Percentiles rank a stretch among this genome's conserved stretches.
These are phyloP conservation scores for Lathyrus tuberosus DNA, from an alignment of 306 rosid species.

Conservation along the genomic window DNA sequence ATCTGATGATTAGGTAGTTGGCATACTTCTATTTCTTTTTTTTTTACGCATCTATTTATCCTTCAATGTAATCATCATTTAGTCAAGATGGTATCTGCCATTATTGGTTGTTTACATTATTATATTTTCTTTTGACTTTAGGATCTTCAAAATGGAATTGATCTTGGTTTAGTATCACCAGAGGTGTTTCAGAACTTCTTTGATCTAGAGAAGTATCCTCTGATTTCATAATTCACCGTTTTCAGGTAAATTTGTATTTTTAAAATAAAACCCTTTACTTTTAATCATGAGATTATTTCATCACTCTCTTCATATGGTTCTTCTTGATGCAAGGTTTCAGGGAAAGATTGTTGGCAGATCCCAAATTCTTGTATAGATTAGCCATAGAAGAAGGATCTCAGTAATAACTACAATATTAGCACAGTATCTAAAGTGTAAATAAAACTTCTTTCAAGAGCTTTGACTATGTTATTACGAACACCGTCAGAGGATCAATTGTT, in stretches of 20 bases:
- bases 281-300: constrained; percentile 30
- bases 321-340: constrained; percentile 98
- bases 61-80: constrained; percentile 25
- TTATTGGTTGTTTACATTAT: constrained; percentile 8
- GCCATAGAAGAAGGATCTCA: constrained; percentile 94
- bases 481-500: constrained; percentile 77
- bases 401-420: constrained; percentile 80
- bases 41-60: constrained; percentile 19
- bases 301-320: too few relatives aligned
- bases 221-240: constrained; percentile 81
- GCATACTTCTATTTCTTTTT: constrained; percentile 21
- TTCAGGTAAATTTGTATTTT: constrained; percentile 65
- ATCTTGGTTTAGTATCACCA: constrained; percentile 92
- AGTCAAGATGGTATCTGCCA: constrained; percentile 14
- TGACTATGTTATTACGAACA: constrained; percentile 87
- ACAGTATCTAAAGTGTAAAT: constrained; percentile 86
- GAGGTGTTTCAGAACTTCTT: too few relatives aligned
- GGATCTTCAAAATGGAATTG: constrained; percentile 97
- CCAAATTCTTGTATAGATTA: constrained; percentile 85
- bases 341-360: constrained; percentile 98
- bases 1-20: constrained; percentile 30
- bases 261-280: constrained; percentile 25
- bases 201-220: constrained; percentile 90
- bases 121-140: constrained; percentile 42
- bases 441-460: constrained; percentile 80